Evolutionary conservation across 2,329 filamentous ascomycete genomes (phyloP).

Genomic region (Penicillium sp.): DNA sequence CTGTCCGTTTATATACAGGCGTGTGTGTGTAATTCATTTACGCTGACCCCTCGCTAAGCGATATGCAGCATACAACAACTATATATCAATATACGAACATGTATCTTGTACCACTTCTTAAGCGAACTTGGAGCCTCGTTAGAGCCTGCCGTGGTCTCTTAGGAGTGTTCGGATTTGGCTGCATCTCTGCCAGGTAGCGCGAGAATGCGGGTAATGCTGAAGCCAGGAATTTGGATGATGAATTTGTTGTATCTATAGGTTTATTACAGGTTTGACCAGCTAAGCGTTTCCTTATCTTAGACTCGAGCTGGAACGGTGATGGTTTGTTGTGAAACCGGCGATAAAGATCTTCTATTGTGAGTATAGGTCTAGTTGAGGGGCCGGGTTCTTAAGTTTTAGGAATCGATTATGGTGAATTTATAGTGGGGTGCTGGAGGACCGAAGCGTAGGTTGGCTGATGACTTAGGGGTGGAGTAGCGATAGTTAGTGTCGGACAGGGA

Average conservation of each 20-base stretch:
- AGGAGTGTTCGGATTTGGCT: neutral
- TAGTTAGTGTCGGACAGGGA: slow-evolving; percentile 9
- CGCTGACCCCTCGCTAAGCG: neutral
- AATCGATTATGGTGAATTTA: slow-evolving; percentile 12
- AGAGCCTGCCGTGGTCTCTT: neutral
- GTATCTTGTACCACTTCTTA: neutral
- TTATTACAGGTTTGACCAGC: slow-evolving; percentile 17
- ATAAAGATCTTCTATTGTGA: slow-evolving; percentile 24
- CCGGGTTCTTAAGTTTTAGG: slow-evolving; percentile 6
- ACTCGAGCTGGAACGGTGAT: slow-evolving; percentile 24
- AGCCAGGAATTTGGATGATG: slow-evolving; percentile 19
- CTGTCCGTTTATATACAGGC: too few species aligned
- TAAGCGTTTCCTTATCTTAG: slow-evolving; percentile 15
- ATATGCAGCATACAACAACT: neutral
- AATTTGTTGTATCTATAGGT: slow-evolving; percentile 19
- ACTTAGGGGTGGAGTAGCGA: slow-evolving; percentile 11
- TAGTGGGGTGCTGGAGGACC: slow-evolving; percentile 14
- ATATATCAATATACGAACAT: neutral
- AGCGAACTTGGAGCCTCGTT: neutral
- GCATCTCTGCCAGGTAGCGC: slow-evolving; percentile 24
- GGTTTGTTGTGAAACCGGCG: slow-evolving; percentile 24
- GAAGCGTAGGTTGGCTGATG: slow-evolving; percentile 19
- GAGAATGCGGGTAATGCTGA: slow-evolving; percentile 24
- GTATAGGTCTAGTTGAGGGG: slow-evolving; percentile 10
- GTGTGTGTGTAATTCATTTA: neutral